Percentiles rank a stretch among this genome's conserved stretches.
These are phyloP conservation scores for Yarrowia yakushimensis DNA, from an alignment of 805 yeast genomes.

Conservation along the genomic window DNA sequence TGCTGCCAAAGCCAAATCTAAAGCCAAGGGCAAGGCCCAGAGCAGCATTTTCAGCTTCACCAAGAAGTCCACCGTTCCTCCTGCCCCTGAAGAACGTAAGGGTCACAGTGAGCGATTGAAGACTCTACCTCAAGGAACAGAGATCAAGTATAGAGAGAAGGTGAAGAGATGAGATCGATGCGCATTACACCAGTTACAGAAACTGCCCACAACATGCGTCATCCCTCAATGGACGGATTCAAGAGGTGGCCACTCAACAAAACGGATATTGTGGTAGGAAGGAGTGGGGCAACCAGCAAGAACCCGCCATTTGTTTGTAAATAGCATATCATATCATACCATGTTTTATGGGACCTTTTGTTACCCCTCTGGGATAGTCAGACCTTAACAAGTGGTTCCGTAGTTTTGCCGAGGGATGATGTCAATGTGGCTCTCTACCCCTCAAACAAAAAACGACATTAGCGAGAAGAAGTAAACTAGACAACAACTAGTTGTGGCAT, in stretches of 20 bases:
- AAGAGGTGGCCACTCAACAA: not conserved
- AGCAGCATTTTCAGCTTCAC: conserved; percentile 19
- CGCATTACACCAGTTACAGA: not conserved
- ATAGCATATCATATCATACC: not conserved
- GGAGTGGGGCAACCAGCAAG: not conserved
- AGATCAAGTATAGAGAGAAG: conserved; percentile 6
- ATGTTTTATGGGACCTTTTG: not conserved
- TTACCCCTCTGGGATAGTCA: not conserved
- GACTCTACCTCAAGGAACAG: not conserved
- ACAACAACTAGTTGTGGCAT: too few species aligned
- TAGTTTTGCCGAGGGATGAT: not conserved
- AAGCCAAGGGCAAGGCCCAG: not conserved
- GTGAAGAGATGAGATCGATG: not conserved
- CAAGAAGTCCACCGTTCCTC: not conserved
- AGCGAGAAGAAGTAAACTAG: too few species aligned
- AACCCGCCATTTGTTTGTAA: not conserved
- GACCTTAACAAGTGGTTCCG: not conserved
- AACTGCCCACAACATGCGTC: not conserved
- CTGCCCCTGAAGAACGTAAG: not conserved
- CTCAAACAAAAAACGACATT: not conserved
- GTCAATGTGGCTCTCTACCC: not conserved
- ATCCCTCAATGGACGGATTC: not conserved
- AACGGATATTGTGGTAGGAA: not conserved
- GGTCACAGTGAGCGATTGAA: not conserved
- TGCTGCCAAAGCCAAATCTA: not conserved